Evolutionary conservation across 495 filamentous ascomycete genomes (phyloP).

Genomic region (Hypoxylon fragiforme): DNA sequence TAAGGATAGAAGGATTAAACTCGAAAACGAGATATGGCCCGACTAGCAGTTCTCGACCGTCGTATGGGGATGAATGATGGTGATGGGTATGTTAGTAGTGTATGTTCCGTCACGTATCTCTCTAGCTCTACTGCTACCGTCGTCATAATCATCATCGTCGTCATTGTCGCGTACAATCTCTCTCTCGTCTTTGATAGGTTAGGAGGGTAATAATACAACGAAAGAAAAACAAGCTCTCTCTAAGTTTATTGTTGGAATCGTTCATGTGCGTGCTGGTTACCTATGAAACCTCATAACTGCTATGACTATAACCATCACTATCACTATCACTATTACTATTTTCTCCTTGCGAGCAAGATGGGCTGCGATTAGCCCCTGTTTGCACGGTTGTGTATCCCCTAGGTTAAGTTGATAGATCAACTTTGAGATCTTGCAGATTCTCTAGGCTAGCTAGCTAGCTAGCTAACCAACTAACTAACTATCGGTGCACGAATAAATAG

Average conservation of each 20-base stretch:
- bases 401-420: too few species aligned
- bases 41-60: slow-evolving; percentile 7
- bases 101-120: slow-evolving; percentile 10
- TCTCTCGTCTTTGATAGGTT: slow-evolving; percentile 19
- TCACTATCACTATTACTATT: too few species aligned
- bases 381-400: too few species aligned
- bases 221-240: slow-evolving; percentile 4
- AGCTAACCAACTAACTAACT: too few species aligned
- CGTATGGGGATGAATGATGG: too few species aligned
- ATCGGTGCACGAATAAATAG: too few species aligned
- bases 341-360: too few species aligned
- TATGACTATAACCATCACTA: not conserved
- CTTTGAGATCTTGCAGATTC: too few species aligned
- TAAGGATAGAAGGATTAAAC: slow-evolving; percentile 15
- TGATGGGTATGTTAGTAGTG: slow-evolving; percentile 5
- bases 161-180: slow-evolving; percentile 25
- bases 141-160: too few species aligned
- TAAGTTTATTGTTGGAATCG: not conserved
- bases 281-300: too few species aligned
- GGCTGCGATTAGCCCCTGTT: too few species aligned
- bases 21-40: slow-evolving; percentile 9
- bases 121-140: slow-evolving; percentile 26
- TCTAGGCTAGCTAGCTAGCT: too few species aligned
- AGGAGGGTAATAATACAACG: slow-evolving; percentile 36
- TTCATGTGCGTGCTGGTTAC: slow-evolving; percentile 1